Evolutionary conservation across 2,329 filamentous ascomycete species (phyloP), one percentile per base, ranked within the genome.

Genomic region (Alternaria metachromatica): DNA sequence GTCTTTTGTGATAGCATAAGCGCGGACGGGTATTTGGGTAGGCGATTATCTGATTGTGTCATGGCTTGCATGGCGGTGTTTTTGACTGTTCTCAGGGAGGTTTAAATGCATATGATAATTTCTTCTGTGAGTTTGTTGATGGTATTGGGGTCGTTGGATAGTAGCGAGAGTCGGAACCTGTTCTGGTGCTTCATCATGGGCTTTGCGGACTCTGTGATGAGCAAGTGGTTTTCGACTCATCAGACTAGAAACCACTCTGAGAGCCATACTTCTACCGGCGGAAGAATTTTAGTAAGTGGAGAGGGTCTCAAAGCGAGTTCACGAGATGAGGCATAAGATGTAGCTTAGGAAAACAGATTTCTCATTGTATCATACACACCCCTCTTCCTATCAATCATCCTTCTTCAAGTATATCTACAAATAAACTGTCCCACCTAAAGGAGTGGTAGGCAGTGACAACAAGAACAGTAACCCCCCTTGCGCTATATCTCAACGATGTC

Each of bases 1-100:
- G n/a, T 50, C 56, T 18, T 46, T 58, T 26, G 51, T 13, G 56
- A 51, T 44, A 58, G 59, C 59, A 62, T 62, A 62, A 62, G 59
- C 54, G 59, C 20, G 55, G 54, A 12, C 37, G 54, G 46, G 18
- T 46, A 50, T 58, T 37, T 62, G 48, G 37, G 30, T 21, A 53
- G 26, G 46, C 46, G 20, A 44, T 51, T 41, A 41, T 41, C 9
- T 18, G 37, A 57, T 43, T 46, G 54, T 37, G 15, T 58, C 37
- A 44, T 21, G 46, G 59, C 54, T 26, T 62, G 33, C 46, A 58
- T 58, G 33, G 12, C 30, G 44, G 28, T 57, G 25, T 25, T 51
- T 15, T 41, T 26, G 54, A 41, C 25, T 56, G 46, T 50, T n/a
- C 9, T 37, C n/a, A 8, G 44, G 44, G 7, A 58, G 25, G 18